These are phyloP conservation scores for Yarrowia yakushimensis DNA, from an alignment of 805 yeast species.

Conservation along the genomic window DNA sequence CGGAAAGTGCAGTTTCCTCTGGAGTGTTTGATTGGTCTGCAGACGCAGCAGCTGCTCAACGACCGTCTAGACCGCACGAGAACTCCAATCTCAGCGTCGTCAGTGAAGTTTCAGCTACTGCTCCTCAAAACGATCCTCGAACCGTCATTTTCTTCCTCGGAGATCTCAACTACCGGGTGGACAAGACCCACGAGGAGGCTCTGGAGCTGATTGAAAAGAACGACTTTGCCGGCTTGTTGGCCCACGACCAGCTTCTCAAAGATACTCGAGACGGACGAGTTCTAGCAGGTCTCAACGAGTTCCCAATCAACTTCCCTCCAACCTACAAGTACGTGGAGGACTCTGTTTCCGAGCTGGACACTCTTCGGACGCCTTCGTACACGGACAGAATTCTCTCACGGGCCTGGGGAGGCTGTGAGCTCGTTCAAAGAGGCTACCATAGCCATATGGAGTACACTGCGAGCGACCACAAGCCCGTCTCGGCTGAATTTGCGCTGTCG, in stretches of 20 bases:
- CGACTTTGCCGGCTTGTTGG: constrained; percentile 40
- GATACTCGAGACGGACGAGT: constrained; percentile 40
- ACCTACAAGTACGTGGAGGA: constrained; percentile 46
- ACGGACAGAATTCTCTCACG: constrained; percentile 49
- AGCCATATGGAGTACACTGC: constrained; percentile 35
- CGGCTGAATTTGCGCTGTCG: constrained; percentile 38
- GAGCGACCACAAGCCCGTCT: constrained; percentile 60
- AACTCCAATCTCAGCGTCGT: background rate
- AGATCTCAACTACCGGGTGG: constrained; percentile 52
- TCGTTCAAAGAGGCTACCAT: constrained; percentile 33
- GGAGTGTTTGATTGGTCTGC: background rate
- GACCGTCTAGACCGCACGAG: background rate
- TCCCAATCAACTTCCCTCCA: constrained; percentile 49
- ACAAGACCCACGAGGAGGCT: constrained; percentile 36
- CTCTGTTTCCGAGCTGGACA: constrained; percentile 30
- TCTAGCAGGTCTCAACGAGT: constrained; percentile 48
- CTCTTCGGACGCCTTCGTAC: constrained; percentile 51
- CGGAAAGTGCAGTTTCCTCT: background rate
- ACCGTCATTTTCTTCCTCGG: constrained; percentile 45
- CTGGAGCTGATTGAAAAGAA: constrained; percentile 35
- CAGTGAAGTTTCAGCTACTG: background rate
- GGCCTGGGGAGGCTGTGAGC: constrained; percentile 24
- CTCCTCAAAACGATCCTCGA: background rate
- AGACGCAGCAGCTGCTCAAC: background rate
- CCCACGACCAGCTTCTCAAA: constrained; percentile 45